Conservation (phyloP, 257 asterid species). For the Ligustrum vulgare region DNA sequence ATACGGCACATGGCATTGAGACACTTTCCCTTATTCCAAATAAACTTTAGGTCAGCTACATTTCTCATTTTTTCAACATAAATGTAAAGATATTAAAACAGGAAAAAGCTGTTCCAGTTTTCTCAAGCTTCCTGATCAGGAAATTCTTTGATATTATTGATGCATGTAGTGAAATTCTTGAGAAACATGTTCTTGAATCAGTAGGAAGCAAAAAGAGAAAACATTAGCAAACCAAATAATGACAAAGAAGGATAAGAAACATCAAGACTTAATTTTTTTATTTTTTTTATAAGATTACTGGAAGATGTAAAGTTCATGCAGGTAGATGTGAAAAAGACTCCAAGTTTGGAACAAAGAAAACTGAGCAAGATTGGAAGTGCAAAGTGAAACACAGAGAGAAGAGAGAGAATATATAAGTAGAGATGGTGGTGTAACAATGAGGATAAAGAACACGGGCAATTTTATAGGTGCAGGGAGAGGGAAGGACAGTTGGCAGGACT, state of each 20-base stretch:
- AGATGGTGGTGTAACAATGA: background rate
- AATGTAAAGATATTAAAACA: background rate
- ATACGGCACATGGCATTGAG: background rate
- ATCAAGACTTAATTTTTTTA: constrained; percentile 1
- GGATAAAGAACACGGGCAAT: background rate
- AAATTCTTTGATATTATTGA: background rate
- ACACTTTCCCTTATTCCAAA: background rate
- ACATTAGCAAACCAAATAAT: background rate
- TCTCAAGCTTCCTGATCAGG: background rate
- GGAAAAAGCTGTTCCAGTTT: background rate
- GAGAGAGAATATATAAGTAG: background rate
- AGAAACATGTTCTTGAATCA: background rate
- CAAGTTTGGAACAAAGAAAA: background rate
- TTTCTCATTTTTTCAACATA: background rate
- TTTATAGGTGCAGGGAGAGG: background rate
- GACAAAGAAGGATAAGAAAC: background rate
- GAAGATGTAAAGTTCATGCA: background rate
- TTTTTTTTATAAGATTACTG: background rate
- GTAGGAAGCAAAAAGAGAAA: background rate
- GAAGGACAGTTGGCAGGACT: background rate
- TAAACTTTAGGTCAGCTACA: background rate
- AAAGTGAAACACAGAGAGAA: background rate
- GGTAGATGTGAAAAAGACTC: background rate
- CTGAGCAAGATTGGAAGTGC: background rate
- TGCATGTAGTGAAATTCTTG: background rate